These are phyloP conservation scores for Areca catechu DNA, from an alignment of 176 grass and related monocot species.

Conservation along the genomic window DNA sequence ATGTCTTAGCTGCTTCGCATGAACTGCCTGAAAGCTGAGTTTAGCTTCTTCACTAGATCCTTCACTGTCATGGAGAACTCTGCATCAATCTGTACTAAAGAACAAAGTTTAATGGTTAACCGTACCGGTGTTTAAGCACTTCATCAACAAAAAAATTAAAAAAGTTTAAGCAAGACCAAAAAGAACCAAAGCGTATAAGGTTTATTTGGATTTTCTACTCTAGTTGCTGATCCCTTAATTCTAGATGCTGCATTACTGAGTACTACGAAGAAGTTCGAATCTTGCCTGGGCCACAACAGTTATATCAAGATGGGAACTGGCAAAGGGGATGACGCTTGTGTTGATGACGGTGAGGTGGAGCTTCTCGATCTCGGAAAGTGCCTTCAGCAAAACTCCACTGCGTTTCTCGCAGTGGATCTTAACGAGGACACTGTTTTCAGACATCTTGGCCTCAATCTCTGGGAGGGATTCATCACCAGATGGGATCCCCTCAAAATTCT, in stretches of 20 bases:
- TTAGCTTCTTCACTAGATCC: conserved; percentile 89
- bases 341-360: conserved; percentile 4
- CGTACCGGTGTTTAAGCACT: too few relatives aligned
- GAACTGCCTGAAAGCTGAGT: conserved; percentile 63
- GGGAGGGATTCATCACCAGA: neutral
- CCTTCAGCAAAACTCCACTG: conserved; percentile 9
- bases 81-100: conserved; percentile 56
- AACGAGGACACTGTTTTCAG: conserved; percentile 3
- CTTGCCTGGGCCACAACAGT: conserved; percentile 16
- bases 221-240: too few relatives aligned
- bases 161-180: too few relatives aligned
- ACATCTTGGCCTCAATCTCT: conserved; percentile 16
- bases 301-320: conserved; percentile 11
- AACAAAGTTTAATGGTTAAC: neutral
- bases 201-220: too few relatives aligned
- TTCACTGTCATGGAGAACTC: conserved; percentile 75
- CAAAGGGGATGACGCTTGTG: conserved; percentile 8
- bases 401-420: conserved; percentile 16
- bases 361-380: conserved; percentile 14
- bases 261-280: neutral
- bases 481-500: neutral
- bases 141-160: too few relatives aligned
- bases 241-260: too few relatives aligned
- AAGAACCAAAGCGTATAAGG: too few relatives aligned
- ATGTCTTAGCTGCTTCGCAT: conserved; percentile 26